phyloP scores from a whole-genome alignment of 2,329 filamentous ascomycete species.

The Penicillium hesseltinei region DNA sequence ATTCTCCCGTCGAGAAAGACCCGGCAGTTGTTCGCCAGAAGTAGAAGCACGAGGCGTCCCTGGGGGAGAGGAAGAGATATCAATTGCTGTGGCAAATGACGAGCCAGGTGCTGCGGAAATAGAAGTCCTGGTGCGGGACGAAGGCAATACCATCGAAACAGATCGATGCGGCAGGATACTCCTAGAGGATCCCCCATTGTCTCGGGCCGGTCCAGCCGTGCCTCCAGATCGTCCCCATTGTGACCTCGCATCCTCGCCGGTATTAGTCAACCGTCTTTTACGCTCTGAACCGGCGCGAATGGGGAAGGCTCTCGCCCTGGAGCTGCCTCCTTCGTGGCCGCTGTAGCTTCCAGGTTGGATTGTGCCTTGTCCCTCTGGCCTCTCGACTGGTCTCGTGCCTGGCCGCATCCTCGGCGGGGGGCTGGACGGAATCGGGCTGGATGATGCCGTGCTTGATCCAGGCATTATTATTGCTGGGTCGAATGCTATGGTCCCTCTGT shows the following conservation, averaged over 20 bases:
- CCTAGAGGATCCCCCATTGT: constrained; percentile 2
- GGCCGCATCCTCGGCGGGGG: not conserved
- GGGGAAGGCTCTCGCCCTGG: not conserved
- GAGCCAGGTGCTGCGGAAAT: constrained; percentile 23
- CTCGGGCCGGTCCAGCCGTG: constrained; percentile 4
- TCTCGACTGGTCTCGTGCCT: not conserved
- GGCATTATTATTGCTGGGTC: constrained; percentile 6
- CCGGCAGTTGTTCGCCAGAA: not conserved
- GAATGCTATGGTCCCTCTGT: not conserved
- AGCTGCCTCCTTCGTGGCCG: not conserved
- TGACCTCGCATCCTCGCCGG: constrained; percentile 28
- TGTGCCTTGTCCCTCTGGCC: constrained; percentile 2
- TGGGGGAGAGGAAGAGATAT: constrained; percentile 33
- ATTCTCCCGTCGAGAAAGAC: not conserved
- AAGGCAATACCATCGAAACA: constrained; percentile 20
- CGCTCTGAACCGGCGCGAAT: constrained; percentile 29
- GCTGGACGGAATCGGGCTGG: constrained; percentile 1
- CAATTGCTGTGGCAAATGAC: constrained; percentile 35
- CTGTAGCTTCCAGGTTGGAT: not conserved
- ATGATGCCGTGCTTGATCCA: constrained; percentile 10
- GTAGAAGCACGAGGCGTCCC: constrained; percentile 1
- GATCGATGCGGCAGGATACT: constrained; percentile 26
- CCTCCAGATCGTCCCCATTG: constrained; percentile 1
- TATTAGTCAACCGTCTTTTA: constrained; percentile 44
- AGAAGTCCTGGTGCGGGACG: constrained; percentile 15